These are phyloP conservation scores for Albifimbria verrucaria DNA, from an alignment of 2,329 filamentous ascomycete genomes.

Conservation along the genomic window DNA sequence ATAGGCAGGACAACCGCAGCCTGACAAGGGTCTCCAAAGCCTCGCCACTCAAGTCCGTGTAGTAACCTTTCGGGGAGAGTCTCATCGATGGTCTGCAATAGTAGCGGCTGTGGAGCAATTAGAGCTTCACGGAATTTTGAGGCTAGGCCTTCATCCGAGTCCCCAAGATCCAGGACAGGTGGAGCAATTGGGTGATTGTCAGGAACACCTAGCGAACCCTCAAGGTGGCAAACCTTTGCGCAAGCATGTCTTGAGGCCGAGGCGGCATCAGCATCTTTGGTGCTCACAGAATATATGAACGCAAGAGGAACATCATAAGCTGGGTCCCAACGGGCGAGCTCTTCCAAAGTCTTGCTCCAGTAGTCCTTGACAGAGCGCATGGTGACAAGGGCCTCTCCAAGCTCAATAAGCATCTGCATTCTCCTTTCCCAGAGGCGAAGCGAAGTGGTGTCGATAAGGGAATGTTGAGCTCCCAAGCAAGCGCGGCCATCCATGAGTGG, in stretches of 20 bases:
- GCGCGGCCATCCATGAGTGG: slow-evolving; percentile 40
- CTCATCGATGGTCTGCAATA: slow-evolving; percentile 41
- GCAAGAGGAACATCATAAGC: slow-evolving; percentile 48
- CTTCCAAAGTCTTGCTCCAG: slow-evolving; percentile 42
- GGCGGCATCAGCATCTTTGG: slow-evolving; percentile 28
- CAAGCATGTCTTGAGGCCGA: slow-evolving; percentile 24
- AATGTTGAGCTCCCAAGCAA: slow-evolving; percentile 44
- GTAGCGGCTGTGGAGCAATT: slow-evolving; percentile 31
- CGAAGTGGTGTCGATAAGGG: slow-evolving; percentile 43
- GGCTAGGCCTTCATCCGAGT: slow-evolving; percentile 34
- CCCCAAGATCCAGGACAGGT: slow-evolving; percentile 29
- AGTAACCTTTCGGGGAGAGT: slow-evolving; percentile 57
- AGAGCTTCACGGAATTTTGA: slow-evolving; percentile 37
- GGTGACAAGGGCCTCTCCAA: slow-evolving; percentile 42
- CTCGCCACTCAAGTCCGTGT: slow-evolving; percentile 57
- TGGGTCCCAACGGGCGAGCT: slow-evolving; percentile 39
- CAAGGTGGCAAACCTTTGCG: slow-evolving; percentile 36
- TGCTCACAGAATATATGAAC: slow-evolving; percentile 47
- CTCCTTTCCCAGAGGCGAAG: slow-evolving; percentile 45
- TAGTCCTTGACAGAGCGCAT: slow-evolving; percentile 43
- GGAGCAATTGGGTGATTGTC: slow-evolving; percentile 40
- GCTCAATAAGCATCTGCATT: slow-evolving; percentile 45
- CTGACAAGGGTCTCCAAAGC: slow-evolving; percentile 63
- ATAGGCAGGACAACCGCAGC: slow-evolving; percentile 68
- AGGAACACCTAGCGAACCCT: slow-evolving; percentile 45